Evolutionary conservation across 2,329 filamentous ascomycete genomes (phyloP).

Genomic region (Setomelanomma holmii): DNA sequence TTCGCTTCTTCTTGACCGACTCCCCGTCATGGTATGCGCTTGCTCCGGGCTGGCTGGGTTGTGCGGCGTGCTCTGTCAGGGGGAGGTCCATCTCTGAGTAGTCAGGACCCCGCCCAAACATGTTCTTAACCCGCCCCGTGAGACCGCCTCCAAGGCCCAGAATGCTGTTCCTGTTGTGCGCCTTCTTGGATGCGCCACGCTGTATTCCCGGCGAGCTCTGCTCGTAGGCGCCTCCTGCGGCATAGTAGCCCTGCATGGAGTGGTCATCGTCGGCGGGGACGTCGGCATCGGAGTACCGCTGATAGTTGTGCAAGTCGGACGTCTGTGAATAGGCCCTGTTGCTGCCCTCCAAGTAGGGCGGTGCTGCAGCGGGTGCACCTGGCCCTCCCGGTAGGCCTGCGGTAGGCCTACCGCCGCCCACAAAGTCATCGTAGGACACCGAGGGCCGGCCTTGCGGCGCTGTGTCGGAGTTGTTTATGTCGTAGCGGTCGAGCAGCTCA

Average conservation of each 20-base stretch:
- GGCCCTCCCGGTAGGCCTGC: constrained; percentile 55
- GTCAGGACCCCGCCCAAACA: constrained; percentile 81
- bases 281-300: constrained; percentile 89
- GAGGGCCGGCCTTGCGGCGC: constrained; percentile 76
- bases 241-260: constrained; percentile 78
- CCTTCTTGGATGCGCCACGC: constrained; percentile 62
- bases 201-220: constrained; percentile 58
- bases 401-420: constrained; percentile 68
- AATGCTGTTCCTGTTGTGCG: constrained; percentile 82
- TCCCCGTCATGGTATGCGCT: constrained; percentile 48
- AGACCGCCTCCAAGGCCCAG: constrained; percentile 85
- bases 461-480: constrained; percentile 70
- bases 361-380: constrained; percentile 47
- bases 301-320: constrained; percentile 85
- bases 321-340: constrained; percentile 71
- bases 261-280: constrained; percentile 80
- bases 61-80: constrained; percentile 76
- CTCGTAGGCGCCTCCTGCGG: constrained; percentile 68
- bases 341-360: constrained; percentile 46
- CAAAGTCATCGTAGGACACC: constrained; percentile 93
- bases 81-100: constrained; percentile 99
- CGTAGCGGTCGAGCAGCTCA: constrained; percentile 76
- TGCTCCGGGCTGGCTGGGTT: constrained; percentile 50
- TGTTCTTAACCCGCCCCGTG: constrained; percentile 86
- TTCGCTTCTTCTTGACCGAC: constrained; percentile 50